Conservation (phyloP, 169 alveolate genomes). For the Fabrea salina region DNA sequence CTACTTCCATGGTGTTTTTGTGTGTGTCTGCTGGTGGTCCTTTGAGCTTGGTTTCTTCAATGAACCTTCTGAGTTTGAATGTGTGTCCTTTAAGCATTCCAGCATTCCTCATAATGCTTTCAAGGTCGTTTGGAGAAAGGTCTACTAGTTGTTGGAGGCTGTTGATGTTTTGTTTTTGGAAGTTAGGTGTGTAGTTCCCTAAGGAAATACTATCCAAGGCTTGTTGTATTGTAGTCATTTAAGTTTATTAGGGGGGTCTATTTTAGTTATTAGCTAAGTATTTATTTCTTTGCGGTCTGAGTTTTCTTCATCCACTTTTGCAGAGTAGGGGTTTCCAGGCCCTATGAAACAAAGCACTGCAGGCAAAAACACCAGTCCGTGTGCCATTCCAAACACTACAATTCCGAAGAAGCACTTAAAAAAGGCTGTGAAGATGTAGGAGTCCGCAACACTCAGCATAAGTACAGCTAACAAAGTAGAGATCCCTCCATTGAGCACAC, state of each 20-base stretch:
- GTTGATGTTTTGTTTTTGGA: not conserved
- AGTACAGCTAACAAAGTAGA: not conserved
- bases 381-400: not conserved
- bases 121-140: not conserved
- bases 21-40: too few species aligned
- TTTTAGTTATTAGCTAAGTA: too few species aligned
- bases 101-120: not conserved
- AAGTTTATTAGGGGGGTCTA: too few species aligned
- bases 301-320: too few species aligned
- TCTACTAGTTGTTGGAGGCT: not conserved
- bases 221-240: slow-evolving; percentile 1
- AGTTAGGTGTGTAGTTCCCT: not conserved
- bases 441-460: not conserved
- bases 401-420: not conserved
- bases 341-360: not conserved
- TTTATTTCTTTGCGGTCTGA: too few species aligned
- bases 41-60: slow-evolving; percentile 6
- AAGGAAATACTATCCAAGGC: not conserved
- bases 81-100: slow-evolving; percentile 28
- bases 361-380: not conserved
- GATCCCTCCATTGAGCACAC: not conserved
- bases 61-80: not conserved
- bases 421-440: not conserved
- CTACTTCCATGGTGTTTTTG: too few species aligned
- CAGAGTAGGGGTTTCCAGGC: too few species aligned